phyloP scores from a whole-genome alignment of 495 filamentous ascomycete species.

The Barbatosphaeria neglecta region DNA sequence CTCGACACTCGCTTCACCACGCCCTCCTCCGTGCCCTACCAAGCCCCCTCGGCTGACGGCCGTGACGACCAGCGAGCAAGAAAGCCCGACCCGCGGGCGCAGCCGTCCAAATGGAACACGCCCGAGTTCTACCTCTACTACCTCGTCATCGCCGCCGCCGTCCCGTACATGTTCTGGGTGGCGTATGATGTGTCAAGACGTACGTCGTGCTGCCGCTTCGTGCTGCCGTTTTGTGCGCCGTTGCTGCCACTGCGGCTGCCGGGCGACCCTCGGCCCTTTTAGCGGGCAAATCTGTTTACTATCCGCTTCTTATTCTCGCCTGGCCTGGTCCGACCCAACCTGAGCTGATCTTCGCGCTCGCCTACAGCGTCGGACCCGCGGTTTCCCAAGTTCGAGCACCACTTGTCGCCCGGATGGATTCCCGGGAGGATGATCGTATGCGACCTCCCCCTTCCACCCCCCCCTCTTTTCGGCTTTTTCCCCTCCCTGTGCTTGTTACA shows the following conservation, averaged over 20 bases:
- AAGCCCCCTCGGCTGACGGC: conserved; percentile 32
- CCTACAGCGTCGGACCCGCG: conserved; percentile 64
- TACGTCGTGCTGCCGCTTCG: conserved; percentile 24
- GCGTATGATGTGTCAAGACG: conserved; percentile 79
- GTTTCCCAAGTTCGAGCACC: conserved; percentile 58
- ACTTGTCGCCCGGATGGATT: conserved; percentile 81
- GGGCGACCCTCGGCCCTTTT: too few relatives aligned
- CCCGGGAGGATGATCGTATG: conserved; percentile 82
- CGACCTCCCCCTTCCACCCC: conserved; percentile 3
- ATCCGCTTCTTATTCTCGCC: too few relatives aligned
- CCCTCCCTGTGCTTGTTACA: too few relatives aligned
- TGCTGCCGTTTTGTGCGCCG: too few relatives aligned
- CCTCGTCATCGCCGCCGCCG: conserved; percentile 48
- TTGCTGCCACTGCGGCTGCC: not conserved
- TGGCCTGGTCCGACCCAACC: too few relatives aligned
- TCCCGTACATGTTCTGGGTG: conserved; percentile 87
- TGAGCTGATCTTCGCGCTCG: conserved; percentile 2
- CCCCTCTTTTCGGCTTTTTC: too few relatives aligned
- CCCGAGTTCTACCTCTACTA: conserved; percentile 81
- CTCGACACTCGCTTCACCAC: conserved; percentile 85
- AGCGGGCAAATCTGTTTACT: too few relatives aligned
- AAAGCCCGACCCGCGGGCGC: conserved; percentile 29
- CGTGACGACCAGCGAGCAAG: conserved; percentile 15
- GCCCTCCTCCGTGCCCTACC: conserved; percentile 54
- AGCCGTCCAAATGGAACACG: conserved; percentile 66